Evolutionary conservation across 306 rosid species (phyloP).

Genomic region (Fagus crenata): DNA sequence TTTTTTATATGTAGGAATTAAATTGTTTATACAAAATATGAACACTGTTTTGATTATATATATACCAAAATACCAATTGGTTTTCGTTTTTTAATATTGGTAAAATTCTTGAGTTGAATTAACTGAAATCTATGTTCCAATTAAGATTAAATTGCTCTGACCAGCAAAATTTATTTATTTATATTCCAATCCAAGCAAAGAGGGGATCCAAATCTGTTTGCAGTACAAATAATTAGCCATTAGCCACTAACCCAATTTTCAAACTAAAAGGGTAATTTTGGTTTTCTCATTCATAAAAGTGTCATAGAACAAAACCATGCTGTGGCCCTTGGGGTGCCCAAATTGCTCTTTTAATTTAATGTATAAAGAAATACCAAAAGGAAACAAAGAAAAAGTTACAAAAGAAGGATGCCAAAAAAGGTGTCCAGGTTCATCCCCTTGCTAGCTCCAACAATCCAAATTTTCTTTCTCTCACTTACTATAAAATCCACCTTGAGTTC

Average conservation of each 20-base stretch:
- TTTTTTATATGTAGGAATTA: too few species aligned
- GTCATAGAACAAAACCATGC: neutral
- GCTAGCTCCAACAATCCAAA: neutral
- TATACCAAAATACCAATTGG: too few species aligned
- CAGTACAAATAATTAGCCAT: neutral
- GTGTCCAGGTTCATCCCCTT: conserved; percentile 50
- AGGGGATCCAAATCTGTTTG: neutral
- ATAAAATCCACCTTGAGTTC: neutral
- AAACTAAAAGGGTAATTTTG: neutral
- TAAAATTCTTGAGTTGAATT: too few species aligned
- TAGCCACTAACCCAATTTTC: neutral
- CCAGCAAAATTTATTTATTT: too few species aligned
- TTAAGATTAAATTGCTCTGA: too few species aligned
- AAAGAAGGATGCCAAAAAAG: neutral
- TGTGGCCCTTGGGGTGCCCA: neutral
- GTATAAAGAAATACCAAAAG: neutral
- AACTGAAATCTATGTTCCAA: too few species aligned
- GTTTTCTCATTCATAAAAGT: neutral
- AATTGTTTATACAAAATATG: too few species aligned
- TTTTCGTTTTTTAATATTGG: too few species aligned
- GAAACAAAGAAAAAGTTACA: neutral
- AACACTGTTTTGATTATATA: too few species aligned
- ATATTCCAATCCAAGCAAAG: too few species aligned
- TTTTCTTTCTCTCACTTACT: neutral
- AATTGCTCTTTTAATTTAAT: neutral